Evolutionary conservation across 1,284 basidiomycete species (phyloP).

Genomic region (Microbotryum saponariae): DNA sequence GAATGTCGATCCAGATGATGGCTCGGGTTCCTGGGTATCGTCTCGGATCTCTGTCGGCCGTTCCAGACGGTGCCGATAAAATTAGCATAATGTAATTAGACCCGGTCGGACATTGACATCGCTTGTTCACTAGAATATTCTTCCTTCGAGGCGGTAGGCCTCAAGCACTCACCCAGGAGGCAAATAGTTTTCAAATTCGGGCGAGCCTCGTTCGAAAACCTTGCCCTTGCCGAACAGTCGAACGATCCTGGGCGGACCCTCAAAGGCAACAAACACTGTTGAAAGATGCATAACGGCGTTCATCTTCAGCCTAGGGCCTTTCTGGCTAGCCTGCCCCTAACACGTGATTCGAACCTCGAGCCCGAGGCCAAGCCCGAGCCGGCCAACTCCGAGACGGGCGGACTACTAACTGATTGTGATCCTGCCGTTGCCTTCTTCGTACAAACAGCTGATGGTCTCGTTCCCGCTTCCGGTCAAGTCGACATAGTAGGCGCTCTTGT

Average conservation of each 20-base stretch:
- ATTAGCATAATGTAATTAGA: not conserved
- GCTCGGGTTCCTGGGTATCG: constrained; percentile 24
- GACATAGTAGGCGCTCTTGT: constrained; percentile 19
- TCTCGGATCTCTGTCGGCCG: constrained; percentile 11
- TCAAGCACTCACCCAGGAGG: not conserved
- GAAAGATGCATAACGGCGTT: not conserved
- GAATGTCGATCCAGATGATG: constrained; percentile 31
- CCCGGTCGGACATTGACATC: no score
- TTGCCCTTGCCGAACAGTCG: constrained; percentile 29
- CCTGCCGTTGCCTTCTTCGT: constrained; percentile 24
- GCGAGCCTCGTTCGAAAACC: constrained; percentile 24
- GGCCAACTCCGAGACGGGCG: not conserved
- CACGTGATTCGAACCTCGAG: no score
- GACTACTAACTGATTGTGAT: constrained; percentile 15
- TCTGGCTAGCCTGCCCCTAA: not conserved
- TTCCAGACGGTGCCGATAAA: constrained; percentile 1
- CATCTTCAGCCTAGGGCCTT: not conserved
- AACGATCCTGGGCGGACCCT: constrained; percentile 28
- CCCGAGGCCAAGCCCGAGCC: no score
- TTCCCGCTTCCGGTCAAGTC: constrained; percentile 29
- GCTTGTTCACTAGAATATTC: not conserved
- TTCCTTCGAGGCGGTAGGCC: no score
- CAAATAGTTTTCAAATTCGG: constrained; percentile 16
- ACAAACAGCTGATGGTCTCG: constrained; percentile 27
- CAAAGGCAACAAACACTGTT: constrained; percentile 25